These are phyloP conservation scores for Nicotiana tomentosiformis DNA, from an alignment of 257 asterid genomes.

Conservation along the genomic window DNA sequence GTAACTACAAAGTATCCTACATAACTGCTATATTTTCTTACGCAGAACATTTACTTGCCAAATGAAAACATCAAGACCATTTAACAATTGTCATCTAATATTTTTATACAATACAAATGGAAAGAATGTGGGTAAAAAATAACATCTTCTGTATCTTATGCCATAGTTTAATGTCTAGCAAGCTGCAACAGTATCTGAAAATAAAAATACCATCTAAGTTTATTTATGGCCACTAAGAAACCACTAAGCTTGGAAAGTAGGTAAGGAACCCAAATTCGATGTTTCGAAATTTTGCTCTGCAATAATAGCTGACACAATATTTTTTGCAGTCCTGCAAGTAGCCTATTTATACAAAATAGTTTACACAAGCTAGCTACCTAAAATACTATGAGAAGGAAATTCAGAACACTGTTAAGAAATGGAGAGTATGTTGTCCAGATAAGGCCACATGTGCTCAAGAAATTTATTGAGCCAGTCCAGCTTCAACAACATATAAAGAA, in stretches of 20 bases:
- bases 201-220: too few relatives aligned
- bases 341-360: conserved; percentile 26
- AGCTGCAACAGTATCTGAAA: too few relatives aligned
- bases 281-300: conserved; percentile 56
- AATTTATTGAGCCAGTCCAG: conserved; percentile 3
- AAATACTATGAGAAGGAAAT: background rate
- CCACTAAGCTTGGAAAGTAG: conserved; percentile 49
- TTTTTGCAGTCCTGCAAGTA: conserved; percentile 61
- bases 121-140: too few relatives aligned
- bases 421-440: conserved; percentile 7
- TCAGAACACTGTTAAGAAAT: background rate
- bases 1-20: too few relatives aligned
- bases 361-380: background rate
- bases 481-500: background rate
- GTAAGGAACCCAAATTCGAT: conserved; percentile 51
- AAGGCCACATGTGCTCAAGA: conserved; percentile 10
- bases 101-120: too few relatives aligned
- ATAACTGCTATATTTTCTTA: too few relatives aligned
- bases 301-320: conserved; percentile 49
- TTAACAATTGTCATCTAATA: too few relatives aligned
- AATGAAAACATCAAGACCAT: too few relatives aligned
- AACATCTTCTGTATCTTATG: too few relatives aligned
- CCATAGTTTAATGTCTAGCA: too few relatives aligned
- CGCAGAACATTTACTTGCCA: too few relatives aligned
- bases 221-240: too few relatives aligned